These are phyloP conservation scores for Solanum rostratum DNA, from an alignment of 257 asterid species.

Conservation along the genomic window DNA sequence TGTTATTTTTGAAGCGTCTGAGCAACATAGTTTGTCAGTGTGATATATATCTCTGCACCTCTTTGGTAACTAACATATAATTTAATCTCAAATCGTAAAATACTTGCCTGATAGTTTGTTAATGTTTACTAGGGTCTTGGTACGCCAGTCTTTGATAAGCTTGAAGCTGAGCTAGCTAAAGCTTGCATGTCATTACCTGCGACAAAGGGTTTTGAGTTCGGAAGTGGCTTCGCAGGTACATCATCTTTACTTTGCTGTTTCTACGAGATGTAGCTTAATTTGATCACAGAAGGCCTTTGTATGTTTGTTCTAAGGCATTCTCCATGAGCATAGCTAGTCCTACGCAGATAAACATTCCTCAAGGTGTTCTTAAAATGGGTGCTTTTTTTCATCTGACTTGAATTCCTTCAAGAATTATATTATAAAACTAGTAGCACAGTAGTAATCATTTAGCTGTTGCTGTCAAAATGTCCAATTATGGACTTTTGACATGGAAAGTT, in stretches of 20 bases:
- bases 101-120: conserved; percentile 8
- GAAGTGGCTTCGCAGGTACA: conserved; percentile 91
- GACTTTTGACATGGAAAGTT: not conserved
- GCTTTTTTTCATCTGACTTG: not conserved
- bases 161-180: conserved; percentile 95
- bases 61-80: not conserved
- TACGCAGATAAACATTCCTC: not conserved
- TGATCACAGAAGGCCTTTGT: not conserved
- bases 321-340: not conserved
- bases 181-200: conserved; percentile 93
- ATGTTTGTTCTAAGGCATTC: not conserved
- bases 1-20: too few relatives aligned
- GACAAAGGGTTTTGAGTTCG: conserved; percentile 93
- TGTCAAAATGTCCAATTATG: not conserved
- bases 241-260: not conserved
- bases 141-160: conserved; percentile 95
- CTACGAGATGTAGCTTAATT: not conserved
- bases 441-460: not conserved
- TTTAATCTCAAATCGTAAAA: not conserved
- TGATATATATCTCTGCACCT: not conserved
- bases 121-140: conserved; percentile 70
- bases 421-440: not conserved
- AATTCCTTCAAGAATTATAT: not conserved
- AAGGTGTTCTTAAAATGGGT: not conserved
- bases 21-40: not conserved